Conservation (phyloP, 257 asterid species). For the Penstemon barbatus region DNA sequence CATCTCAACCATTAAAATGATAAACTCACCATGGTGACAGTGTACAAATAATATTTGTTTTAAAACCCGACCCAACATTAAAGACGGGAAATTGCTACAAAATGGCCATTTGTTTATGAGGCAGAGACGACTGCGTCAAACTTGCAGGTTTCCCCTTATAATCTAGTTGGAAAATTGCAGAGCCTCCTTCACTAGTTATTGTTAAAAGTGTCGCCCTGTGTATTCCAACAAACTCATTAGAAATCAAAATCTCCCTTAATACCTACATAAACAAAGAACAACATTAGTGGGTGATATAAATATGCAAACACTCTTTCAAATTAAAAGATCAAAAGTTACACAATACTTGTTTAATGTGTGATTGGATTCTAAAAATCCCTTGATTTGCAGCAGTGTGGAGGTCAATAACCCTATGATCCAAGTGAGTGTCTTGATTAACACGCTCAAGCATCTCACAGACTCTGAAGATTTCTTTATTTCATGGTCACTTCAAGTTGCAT, state of each 20-base stretch:
- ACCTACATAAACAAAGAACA: slow-evolving; percentile 22
- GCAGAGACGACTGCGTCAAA: slow-evolving; percentile 93
- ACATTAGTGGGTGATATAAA: too few species aligned
- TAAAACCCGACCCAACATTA: slow-evolving; percentile 81
- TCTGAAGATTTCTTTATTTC: slow-evolving; percentile 68
- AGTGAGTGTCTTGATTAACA: slow-evolving; percentile 90
- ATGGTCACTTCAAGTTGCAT: slow-evolving; percentile 75
- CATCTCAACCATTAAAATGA: slow-evolving; percentile 94
- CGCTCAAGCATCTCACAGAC: slow-evolving; percentile 80
- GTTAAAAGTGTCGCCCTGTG: slow-evolving; percentile 79
- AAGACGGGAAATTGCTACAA: slow-evolving; percentile 84
- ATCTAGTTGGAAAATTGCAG: slow-evolving; percentile 78
- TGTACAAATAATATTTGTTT: slow-evolving; percentile 87
- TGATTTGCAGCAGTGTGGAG: slow-evolving; percentile 90
- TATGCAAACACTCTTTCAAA: too few species aligned
- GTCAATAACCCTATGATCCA: slow-evolving; percentile 77
- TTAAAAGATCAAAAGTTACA: too few species aligned
- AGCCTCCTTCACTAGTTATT: slow-evolving; percentile 94
- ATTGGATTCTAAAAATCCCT: slow-evolving; percentile 73
- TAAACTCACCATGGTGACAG: slow-evolving; percentile 89
- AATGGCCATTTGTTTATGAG: slow-evolving; percentile 90
- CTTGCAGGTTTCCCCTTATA: slow-evolving; percentile 91
- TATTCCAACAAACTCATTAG: slow-evolving; percentile 68
- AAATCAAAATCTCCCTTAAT: slow-evolving; percentile 57
- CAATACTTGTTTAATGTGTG: slow-evolving; percentile 53